A percentile compares a stretch with the other conserved stretches of the same genome.
Evolutionary conservation across 73 alveolate species (phyloP).

Genomic region (Tetrahymena malaccensis): DNA sequence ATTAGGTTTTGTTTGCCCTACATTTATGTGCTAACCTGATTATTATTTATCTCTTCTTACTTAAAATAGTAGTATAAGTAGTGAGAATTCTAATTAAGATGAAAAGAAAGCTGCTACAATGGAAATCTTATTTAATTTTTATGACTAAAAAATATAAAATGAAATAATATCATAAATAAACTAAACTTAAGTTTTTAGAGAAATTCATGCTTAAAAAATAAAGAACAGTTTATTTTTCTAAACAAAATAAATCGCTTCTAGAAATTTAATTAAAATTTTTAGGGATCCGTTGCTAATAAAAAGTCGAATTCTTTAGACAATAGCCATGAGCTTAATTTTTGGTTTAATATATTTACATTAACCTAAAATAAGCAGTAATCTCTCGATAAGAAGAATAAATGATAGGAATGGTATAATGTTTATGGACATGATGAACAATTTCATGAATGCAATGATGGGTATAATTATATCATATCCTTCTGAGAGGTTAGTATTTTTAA

Average conservation of each 20-base stretch:
- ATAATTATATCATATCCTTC: constrained; percentile 12
- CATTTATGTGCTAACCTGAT: not conserved
- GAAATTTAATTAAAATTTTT: not conserved
- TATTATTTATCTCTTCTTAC: not conserved
- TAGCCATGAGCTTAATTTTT: not conserved
- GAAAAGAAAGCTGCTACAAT: not conserved
- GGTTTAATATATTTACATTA: not conserved
- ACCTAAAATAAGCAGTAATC: not conserved
- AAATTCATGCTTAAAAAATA: not conserved
- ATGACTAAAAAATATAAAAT: not conserved
- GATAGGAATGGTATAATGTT: constrained; percentile 9
- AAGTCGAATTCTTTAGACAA: not conserved
- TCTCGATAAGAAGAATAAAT: not conserved
- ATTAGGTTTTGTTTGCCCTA: not conserved
- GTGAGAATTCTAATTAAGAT: not conserved
- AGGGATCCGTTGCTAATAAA: not conserved
- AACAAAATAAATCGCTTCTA: not conserved
- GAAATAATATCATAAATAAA: not conserved
- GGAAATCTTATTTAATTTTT: not conserved
- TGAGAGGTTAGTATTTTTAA: constrained; percentile 15
- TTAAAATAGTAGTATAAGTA: not conserved
- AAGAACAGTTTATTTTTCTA: not conserved
- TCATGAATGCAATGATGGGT: constrained; percentile 13
- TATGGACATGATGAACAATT: constrained; percentile 4
- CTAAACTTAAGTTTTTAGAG: not conserved